Conservation (phyloP, 2,329 filamentous ascomycete species). For the Neonectria neomacrospora region DNA sequence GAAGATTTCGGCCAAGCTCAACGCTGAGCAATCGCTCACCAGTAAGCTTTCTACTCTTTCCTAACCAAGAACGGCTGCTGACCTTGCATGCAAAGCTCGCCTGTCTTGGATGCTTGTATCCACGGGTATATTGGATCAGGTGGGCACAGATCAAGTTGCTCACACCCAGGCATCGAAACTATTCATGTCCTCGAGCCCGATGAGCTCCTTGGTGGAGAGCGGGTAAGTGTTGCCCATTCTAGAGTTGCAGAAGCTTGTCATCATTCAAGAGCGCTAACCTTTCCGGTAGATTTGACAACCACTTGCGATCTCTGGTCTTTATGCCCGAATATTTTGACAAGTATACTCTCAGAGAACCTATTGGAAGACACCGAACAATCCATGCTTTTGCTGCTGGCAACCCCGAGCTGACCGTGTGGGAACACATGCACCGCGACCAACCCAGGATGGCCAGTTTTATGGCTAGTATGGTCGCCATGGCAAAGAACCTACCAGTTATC, state of each 20-base stretch:
- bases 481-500: not conserved
- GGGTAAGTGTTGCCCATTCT: not conserved
- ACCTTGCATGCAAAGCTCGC: not conserved
- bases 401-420: conserved; percentile 16
- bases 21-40: conserved; percentile 10
- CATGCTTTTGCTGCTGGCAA: conserved; percentile 7
- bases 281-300: conserved; percentile 11
- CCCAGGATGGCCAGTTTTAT: conserved; percentile 17
- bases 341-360: conserved; percentile 17
- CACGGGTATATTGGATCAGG: conserved; percentile 10
- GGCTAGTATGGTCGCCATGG: conserved; percentile 15
- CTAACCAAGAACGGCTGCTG: not conserved
- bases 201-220: conserved; percentile 9
- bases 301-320: conserved; percentile 1
- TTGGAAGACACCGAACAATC: conserved; percentile 14
- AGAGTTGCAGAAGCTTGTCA: too few relatives aligned
- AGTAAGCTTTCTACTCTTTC: not conserved
- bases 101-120: conserved; percentile 5
- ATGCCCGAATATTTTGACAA: conserved; percentile 17
- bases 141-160: not conserved
- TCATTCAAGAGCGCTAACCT: not conserved
- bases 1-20: not conserved
- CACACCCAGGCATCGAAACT: not conserved
- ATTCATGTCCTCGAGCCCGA: conserved; percentile 9
- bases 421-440: conserved; percentile 15